phyloP scores from a whole-genome alignment of 345 rosid genomes.

The Lagerstroemia speciosa region DNA sequence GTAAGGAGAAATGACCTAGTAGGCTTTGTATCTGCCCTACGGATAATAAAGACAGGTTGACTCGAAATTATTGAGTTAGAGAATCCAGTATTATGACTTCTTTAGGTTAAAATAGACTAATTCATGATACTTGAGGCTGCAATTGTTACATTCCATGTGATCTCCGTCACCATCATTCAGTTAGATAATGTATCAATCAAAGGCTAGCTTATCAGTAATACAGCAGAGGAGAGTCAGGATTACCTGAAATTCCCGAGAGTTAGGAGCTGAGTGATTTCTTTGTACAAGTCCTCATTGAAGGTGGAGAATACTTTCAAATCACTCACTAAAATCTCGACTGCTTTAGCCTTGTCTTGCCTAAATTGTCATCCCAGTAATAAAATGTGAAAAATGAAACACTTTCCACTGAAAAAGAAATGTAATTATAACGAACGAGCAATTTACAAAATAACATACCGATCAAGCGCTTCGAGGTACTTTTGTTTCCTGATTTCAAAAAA shows the following conservation, averaged over 20 bases:
- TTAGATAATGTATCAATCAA: not conserved
- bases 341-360: conserved; percentile 78
- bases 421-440: not conserved
- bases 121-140: not conserved
- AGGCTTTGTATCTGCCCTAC: not conserved
- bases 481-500: conserved; percentile 88
- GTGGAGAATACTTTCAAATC: conserved; percentile 85
- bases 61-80: not conserved
- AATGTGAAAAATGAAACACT: not conserved
- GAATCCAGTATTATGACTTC: not conserved
- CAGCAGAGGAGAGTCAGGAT: not conserved
- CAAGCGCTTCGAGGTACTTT: conserved; percentile 84
- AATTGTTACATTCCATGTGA: not conserved
- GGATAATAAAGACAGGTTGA: not conserved
- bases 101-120: not conserved
- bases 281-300: conserved; percentile 77
- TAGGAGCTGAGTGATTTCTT: conserved; percentile 85
- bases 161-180: not conserved
- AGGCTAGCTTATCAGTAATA: not conserved
- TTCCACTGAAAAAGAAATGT: not conserved
- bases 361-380: not conserved
- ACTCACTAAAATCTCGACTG: conserved; percentile 66
- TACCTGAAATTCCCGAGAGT: conserved; percentile 82
- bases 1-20: not conserved
- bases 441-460: conserved; percentile 29